Conservation (phyloP, 441 rosid species). For the Croton setiger region DNA sequence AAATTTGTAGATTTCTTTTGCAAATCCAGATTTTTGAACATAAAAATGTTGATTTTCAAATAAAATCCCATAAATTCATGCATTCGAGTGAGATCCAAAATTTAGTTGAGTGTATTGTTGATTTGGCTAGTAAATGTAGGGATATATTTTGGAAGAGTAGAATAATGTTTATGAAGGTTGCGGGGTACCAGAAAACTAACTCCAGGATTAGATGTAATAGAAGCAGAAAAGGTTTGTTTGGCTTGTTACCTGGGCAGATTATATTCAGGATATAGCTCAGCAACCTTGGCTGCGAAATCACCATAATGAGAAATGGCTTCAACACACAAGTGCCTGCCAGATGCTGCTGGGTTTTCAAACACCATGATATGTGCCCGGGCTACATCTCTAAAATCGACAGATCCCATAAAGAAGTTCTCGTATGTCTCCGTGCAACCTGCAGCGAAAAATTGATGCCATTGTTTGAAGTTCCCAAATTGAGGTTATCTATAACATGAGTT, state of each 20-base stretch:
- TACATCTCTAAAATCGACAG: conserved; percentile 82
- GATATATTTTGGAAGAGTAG: background rate
- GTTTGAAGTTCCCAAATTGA: background rate
- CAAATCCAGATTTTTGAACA: too few relatives aligned
- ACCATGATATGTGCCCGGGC: conserved; percentile 85
- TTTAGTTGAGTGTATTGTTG: background rate
- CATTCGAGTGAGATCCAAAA: too few relatives aligned
- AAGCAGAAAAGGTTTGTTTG: background rate
- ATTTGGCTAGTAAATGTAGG: background rate
- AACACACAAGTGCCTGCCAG: conserved; percentile 78
- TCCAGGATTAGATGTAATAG: background rate
- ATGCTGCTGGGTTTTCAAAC: conserved; percentile 67
- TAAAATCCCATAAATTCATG: too few relatives aligned
- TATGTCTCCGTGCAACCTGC: conserved; percentile 81
- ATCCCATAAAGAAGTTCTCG: conserved; percentile 75
- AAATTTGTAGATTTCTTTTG: too few relatives aligned
- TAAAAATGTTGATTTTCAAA: too few relatives aligned
- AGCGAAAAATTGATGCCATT: conserved; percentile 1
- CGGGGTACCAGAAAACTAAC: background rate
- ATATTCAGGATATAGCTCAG: conserved; percentile 84
- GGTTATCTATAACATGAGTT: background rate
- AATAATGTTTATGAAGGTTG: background rate
- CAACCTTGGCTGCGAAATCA: conserved; percentile 80
- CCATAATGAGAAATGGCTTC: conserved; percentile 90
- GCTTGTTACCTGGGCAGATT: conserved; percentile 57